These are phyloP conservation scores for Cystofilobasidium ferigula DNA, from an alignment of 768 basidiomycete species.

Conservation along the genomic window DNA sequence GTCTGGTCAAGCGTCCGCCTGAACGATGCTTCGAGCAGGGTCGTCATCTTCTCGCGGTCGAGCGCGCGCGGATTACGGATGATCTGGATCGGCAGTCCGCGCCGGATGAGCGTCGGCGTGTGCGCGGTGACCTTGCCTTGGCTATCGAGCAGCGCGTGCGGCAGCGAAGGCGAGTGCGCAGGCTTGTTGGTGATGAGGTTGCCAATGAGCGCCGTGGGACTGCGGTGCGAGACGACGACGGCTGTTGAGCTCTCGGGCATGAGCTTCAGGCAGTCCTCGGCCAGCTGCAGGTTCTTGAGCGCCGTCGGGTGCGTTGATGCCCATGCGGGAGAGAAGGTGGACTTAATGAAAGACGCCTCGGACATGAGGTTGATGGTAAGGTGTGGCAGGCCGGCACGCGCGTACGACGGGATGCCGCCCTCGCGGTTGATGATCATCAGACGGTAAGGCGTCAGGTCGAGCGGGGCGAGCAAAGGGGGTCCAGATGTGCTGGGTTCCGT, in stretches of 20 bases:
- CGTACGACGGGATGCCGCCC: constrained; percentile 95
- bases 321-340: constrained; percentile 76
- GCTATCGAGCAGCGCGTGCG: constrained; percentile 69
- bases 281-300: constrained; percentile 70
- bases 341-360: constrained; percentile 70
- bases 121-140: constrained; percentile 56
- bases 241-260: constrained; percentile 93
- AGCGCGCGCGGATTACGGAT: constrained; percentile 55
- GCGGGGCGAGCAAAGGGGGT: constrained; percentile 39
- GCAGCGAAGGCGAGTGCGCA: constrained; percentile 85
- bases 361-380: constrained; percentile 86
- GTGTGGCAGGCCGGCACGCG: constrained; percentile 86
- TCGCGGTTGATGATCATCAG: constrained; percentile 96
- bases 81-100: constrained; percentile 76
- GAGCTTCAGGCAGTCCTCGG: constrained; percentile 72
- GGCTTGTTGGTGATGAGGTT: constrained; percentile 98
- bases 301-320: constrained; percentile 65
- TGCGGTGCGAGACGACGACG: constrained; percentile 93
- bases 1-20: constrained; percentile 56
- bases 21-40: constrained; percentile 82
- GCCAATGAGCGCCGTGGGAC: constrained; percentile 84
- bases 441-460: constrained; percentile 83
- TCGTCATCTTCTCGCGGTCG: constrained; percentile 61
- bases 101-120: constrained; percentile 84
- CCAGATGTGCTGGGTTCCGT: not conserved